phyloP scores from a whole-genome alignment of 768 basidiomycete genomes.

The Leccinum aurantiacum region DNA sequence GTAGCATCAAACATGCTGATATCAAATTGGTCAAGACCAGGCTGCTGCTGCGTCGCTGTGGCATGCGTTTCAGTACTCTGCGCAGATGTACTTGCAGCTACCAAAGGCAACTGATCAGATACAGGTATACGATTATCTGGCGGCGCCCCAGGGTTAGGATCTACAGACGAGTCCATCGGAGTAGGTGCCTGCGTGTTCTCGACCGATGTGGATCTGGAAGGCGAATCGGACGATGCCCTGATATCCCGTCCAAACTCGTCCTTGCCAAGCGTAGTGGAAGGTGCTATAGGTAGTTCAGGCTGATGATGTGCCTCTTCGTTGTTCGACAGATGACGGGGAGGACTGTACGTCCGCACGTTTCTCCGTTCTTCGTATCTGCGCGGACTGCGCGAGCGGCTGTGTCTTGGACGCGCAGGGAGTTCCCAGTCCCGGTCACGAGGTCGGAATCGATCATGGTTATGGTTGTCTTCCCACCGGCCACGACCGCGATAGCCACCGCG shows the following conservation, averaged over 20 bases:
- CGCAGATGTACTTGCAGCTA: constrained; percentile 61
- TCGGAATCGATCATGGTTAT: constrained; percentile 39
- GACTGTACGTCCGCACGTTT: constrained; percentile 58
- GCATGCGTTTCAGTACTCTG: constrained; percentile 38
- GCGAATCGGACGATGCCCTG: constrained; percentile 49
- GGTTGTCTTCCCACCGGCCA: constrained; percentile 65
- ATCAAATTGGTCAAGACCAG: constrained; percentile 69
- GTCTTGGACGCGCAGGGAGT: constrained; percentile 44
- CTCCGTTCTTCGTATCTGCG: constrained; percentile 54
- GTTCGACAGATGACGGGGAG: constrained; percentile 48
- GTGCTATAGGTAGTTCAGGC: constrained; percentile 25
- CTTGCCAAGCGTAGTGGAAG: constrained; percentile 45
- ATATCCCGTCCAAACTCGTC: constrained; percentile 90
- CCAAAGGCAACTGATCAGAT: constrained; percentile 37
- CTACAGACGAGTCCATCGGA: constrained; percentile 40
- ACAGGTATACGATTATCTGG: constrained; percentile 50
- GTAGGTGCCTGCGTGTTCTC: constrained; percentile 28
- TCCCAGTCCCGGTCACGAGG: constrained; percentile 46
- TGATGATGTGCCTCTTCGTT: constrained; percentile 25
- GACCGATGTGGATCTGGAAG: constrained; percentile 29
- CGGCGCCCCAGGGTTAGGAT: constrained; percentile 43
- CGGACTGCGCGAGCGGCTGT: constrained; percentile 77
- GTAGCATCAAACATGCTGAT: constrained; percentile 71
- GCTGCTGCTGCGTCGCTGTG: constrained; percentile 41
- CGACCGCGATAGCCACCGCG: constrained; percentile 61